These are phyloP conservation scores for Fusarium foetens DNA, from an alignment of 2,329 filamentous ascomycete species.

Conservation along the genomic window DNA sequence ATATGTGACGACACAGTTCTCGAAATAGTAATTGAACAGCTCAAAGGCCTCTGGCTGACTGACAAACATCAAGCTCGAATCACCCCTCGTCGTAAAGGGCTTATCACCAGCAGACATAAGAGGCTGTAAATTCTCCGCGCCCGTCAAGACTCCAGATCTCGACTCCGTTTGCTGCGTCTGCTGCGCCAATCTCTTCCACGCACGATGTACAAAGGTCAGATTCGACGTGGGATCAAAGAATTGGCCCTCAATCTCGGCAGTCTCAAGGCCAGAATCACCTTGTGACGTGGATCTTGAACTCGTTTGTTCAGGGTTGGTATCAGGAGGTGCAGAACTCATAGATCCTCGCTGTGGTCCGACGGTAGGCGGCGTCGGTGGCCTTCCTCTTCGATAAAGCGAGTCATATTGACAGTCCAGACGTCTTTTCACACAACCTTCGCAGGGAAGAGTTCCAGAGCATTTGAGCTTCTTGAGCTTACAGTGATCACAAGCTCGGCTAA, in stretches of 20 bases:
- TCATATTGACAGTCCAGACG: constrained; percentile 49
- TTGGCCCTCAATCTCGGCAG: constrained; percentile 62
- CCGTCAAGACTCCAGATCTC: constrained; percentile 26
- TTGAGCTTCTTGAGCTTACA: constrained; percentile 53
- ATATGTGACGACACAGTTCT: constrained; percentile 69
- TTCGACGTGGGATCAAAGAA: constrained; percentile 63
- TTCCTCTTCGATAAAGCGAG: constrained; percentile 50
- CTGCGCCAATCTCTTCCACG: constrained; percentile 61
- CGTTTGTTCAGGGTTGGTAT: not conserved
- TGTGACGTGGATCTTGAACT: constrained; percentile 18
- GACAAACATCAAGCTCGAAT: constrained; percentile 50
- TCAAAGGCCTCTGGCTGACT: constrained; percentile 48
- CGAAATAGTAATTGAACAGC: constrained; percentile 65
- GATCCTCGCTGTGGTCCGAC: not conserved
- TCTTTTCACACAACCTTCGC: constrained; percentile 46
- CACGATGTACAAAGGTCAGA: constrained; percentile 63
- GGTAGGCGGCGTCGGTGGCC: constrained; percentile 50
- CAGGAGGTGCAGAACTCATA: constrained; percentile 26
- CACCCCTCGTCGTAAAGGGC: constrained; percentile 52
- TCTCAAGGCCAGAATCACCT: constrained; percentile 57
- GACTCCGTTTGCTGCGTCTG: constrained; percentile 47
- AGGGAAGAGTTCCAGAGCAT: constrained; percentile 52
- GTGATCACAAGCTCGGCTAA: constrained; percentile 51
- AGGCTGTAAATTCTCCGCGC: constrained; percentile 51
- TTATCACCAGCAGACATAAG: constrained; percentile 60